Conservation (phyloP, 768 basidiomycete species). For the Neoboletus subvelutipes region DNA sequence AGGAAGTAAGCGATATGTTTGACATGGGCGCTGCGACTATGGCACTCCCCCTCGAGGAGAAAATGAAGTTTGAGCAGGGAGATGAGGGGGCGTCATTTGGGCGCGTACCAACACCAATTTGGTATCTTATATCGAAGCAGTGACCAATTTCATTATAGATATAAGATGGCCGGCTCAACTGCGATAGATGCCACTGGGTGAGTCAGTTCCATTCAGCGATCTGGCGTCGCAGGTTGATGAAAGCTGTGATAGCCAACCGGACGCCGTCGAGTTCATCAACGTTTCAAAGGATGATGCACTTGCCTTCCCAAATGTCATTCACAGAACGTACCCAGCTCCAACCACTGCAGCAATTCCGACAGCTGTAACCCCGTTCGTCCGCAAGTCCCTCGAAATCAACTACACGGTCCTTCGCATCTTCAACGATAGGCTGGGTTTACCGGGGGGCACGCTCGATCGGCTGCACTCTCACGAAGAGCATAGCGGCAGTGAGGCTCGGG, state of each 20-base stretch:
- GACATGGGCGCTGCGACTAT: constrained; percentile 42
- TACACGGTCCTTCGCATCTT: constrained; percentile 52
- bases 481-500: constrained; percentile 58
- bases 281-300: constrained; percentile 68
- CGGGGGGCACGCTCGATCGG: constrained; percentile 43
- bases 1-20: constrained; percentile 40
- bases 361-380: constrained; percentile 54
- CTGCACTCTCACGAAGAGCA: constrained; percentile 45
- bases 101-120: constrained; percentile 8
- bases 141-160: constrained; percentile 31
- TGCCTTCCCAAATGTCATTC: constrained; percentile 51
- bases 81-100: constrained; percentile 43
- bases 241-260: constrained; percentile 26
- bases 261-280: constrained; percentile 64
- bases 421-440: constrained; percentile 54
- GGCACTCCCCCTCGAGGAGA: constrained; percentile 41
- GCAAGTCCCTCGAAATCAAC: constrained; percentile 57
- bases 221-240: neutral
- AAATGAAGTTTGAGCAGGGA: constrained; percentile 44
- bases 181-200: constrained; percentile 59
- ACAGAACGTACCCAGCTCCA: constrained; percentile 56
- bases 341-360: constrained; percentile 50
- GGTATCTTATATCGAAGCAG: neutral
- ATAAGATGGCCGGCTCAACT: constrained; percentile 63
- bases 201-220: neutral